A percentile compares a stretch with the other conserved stretches of the same genome.
Evolutionary conservation across 139 green algal species (phyloP).

Genomic region (Eudorina sp.): DNA sequence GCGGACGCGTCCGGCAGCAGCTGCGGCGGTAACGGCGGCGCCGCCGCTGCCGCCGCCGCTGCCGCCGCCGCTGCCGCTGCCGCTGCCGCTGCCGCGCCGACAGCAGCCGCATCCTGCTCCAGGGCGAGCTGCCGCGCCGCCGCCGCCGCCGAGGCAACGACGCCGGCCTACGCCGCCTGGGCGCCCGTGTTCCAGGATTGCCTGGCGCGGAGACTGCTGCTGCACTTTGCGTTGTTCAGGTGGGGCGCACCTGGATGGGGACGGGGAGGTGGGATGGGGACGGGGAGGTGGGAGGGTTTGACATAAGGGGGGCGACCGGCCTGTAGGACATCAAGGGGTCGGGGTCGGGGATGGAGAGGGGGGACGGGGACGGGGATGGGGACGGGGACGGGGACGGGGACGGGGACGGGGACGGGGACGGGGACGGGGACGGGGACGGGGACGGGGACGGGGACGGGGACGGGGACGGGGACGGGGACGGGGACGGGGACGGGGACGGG

Average conservation of each 20-base stretch:
- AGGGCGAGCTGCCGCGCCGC: background rate
- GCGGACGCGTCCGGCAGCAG: background rate
- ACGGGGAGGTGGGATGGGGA: background rate
- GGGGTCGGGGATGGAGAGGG: no score
- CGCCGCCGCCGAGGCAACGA: background rate
- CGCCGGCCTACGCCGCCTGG: conserved; percentile 10
- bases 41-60: background rate
- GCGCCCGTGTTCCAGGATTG: conserved; percentile 47
- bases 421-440: background rate
- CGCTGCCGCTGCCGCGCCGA: background rate
- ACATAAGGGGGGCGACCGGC: background rate
- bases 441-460: no score
- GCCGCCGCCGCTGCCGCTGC: background rate
- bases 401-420: background rate
- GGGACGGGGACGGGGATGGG: no score
- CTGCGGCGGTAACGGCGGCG: background rate
- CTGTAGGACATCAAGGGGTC: background rate
- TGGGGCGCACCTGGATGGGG: background rate
- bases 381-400: background rate
- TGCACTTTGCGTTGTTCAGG: conserved; percentile 66
- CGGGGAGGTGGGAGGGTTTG: background rate
- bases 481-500: no score
- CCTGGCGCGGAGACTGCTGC: conserved; percentile 56
- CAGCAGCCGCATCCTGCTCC: background rate
- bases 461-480: no score